A percentile compares a stretch with the other conserved stretches of the same genome.
phyloP scores from a whole-genome alignment of 2,329 filamentous ascomycete species.

The Aspergillus neoniger region DNA sequence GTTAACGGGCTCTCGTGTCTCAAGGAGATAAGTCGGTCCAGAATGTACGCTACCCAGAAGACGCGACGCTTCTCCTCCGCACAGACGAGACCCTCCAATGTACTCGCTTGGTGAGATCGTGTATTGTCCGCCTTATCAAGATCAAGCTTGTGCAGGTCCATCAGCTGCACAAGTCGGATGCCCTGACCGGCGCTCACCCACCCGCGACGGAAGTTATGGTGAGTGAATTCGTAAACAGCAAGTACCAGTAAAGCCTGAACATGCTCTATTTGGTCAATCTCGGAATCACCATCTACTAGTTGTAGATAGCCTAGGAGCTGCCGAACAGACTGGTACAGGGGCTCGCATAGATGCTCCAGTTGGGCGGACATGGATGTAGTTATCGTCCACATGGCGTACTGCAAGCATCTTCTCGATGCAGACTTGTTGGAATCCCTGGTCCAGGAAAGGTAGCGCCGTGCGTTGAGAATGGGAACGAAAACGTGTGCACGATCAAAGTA shows the following conservation, averaged over 20 bases:
- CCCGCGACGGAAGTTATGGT: constrained; percentile 25
- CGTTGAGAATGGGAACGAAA: constrained; percentile 12
- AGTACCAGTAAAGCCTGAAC: constrained; percentile 13
- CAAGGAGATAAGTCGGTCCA: constrained; percentile 38
- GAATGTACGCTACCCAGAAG: constrained; percentile 42
- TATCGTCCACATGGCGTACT: constrained; percentile 14
- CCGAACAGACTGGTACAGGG: not conserved
- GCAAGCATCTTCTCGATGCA: not conserved
- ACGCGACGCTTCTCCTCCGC: constrained; percentile 36
- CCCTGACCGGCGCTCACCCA: constrained; percentile 35
- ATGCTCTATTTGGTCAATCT: constrained; percentile 12
- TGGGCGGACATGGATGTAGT: constrained; percentile 12
- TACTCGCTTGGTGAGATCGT: constrained; percentile 7
- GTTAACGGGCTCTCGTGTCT: constrained; percentile 30
- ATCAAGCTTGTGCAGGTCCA: constrained; percentile 33
- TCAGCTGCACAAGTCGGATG: constrained; percentile 35
- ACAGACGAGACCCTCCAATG: constrained; percentile 17
- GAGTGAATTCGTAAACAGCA: constrained; percentile 10
- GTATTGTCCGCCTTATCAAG: not conserved
- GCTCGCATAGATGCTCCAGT: not conserved
- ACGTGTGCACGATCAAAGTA: constrained; percentile 19
- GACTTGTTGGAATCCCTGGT: not conserved
- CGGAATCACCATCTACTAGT: not conserved
- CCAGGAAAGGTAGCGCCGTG: constrained; percentile 6
- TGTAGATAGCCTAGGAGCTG: not conserved